phyloP scores from a whole-genome alignment of 495 filamentous ascomycete species.

The Tuber borchii region DNA sequence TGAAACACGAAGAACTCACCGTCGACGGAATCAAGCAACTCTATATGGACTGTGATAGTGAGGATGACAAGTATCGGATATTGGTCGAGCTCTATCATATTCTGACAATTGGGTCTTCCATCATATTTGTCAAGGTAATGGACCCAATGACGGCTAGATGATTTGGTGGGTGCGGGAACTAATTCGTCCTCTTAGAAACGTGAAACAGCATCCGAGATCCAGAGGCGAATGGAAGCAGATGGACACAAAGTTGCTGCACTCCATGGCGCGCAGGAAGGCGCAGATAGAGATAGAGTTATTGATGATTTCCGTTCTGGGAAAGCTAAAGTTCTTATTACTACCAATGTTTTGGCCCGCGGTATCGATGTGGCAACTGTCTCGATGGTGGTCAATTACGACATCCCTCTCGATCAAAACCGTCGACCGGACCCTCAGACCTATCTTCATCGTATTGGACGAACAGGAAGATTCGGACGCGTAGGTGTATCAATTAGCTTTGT shows the following conservation, averaged over 20 bases:
- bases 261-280: conserved; percentile 76
- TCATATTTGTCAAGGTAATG: conserved; percentile 89
- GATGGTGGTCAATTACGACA: conserved; percentile 94
- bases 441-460: conserved; percentile 95
- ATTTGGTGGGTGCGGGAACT: conserved; percentile 31
- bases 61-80: conserved; percentile 76
- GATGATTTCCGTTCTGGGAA: conserved; percentile 77
- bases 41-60: conserved; percentile 79
- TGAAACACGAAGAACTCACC: conserved; percentile 84
- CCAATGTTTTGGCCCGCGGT: conserved; percentile 92
- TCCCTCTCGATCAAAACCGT: conserved; percentile 54
- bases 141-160: not conserved
- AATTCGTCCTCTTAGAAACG: conserved; percentile 54
- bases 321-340: conserved; percentile 97
- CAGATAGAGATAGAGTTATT: conserved; percentile 74
- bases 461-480: conserved; percentile 94
- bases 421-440: conserved; percentile 84
- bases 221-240: conserved; percentile 74
- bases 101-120: conserved; percentile 90
- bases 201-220: conserved; percentile 71
- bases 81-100: conserved; percentile 89
- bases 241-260: conserved; percentile 86
- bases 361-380: conserved; percentile 96
- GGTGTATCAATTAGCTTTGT: conserved; percentile 92
- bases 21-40: conserved; percentile 96